A percentile compares a stretch with the other conserved stretches of the same genome.
These are phyloP conservation scores for Dendrobium nobile DNA, from an alignment of 106 monocot genomes.

Conservation along the genomic window DNA sequence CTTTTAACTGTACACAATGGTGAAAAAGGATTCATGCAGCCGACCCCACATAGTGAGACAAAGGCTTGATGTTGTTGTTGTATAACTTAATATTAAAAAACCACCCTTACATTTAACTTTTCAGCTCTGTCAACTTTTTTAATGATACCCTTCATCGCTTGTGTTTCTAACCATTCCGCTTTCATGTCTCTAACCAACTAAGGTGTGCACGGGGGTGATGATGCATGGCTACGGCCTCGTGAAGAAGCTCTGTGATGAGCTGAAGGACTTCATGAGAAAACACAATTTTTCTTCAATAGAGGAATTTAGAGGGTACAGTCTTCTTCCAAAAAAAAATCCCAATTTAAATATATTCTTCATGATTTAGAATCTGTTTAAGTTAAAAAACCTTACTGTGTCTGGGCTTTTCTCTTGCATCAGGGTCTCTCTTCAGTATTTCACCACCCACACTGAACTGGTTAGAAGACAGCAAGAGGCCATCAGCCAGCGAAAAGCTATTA, in stretches of 20 bases:
- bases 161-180: neutral
- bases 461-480: slow-evolving; percentile 80
- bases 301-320: slow-evolving; percentile 22
- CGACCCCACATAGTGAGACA: too few species aligned
- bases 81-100: too few species aligned
- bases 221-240: slow-evolving; percentile 21
- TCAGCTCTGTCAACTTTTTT: neutral
- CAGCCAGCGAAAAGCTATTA: slow-evolving; percentile 65
- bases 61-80: too few species aligned
- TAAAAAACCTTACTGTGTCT: neutral
- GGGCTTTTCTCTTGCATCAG: slow-evolving; percentile 18
- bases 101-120: too few species aligned
- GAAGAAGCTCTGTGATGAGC: slow-evolving; percentile 23
- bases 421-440: slow-evolving; percentile 84
- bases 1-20: too few species aligned
- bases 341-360: neutral
- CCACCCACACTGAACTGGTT: slow-evolving; percentile 92
- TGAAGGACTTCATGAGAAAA: slow-evolving; percentile 30
- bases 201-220: slow-evolving; percentile 23
- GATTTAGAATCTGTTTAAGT: neutral
- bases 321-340: neutral
- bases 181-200: neutral
- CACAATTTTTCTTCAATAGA: slow-evolving; percentile 29
- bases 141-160: neutral
- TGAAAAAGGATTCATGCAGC: too few species aligned